Evolutionary conservation across 225 moss, liverwort and hornwort species (phyloP).

Genomic region (Asterella californica): DNA sequence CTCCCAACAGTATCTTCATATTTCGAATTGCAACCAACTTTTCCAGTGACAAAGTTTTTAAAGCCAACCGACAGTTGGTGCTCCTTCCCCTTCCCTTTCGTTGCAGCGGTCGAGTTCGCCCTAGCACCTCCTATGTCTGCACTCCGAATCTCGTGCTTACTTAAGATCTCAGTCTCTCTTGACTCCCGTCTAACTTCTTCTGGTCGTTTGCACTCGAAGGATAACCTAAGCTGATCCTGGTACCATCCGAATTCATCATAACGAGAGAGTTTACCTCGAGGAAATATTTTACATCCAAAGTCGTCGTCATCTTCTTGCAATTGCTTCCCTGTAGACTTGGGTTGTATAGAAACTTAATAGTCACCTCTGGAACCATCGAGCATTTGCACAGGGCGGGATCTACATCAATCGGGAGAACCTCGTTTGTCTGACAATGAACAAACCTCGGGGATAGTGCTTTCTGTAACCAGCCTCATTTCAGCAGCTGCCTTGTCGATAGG

Average conservation of each 20-base stretch:
- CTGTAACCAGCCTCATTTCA: too few relatives aligned
- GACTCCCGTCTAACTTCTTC: background rate
- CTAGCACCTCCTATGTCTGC: background rate
- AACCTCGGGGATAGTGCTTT: too few relatives aligned
- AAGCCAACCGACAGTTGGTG: background rate
- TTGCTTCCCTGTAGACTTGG: background rate
- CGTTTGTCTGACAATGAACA: too few relatives aligned
- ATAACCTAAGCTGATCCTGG: conserved; percentile 1
- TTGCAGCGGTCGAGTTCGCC: background rate
- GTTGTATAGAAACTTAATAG: background rate
- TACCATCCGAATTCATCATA: background rate
- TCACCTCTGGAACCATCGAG: background rate
- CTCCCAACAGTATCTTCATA: background rate
- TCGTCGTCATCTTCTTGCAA: conserved; percentile 3
- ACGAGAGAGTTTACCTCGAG: background rate
- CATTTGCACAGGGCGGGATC: background rate
- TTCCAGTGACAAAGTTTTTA: background rate
- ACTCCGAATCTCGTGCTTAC: background rate
- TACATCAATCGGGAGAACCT: background rate
- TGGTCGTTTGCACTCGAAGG: background rate
- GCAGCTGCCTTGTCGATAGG: too few relatives aligned
- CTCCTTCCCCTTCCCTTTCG: background rate
- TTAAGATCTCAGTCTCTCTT: background rate
- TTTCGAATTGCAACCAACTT: background rate
- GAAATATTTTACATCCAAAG: background rate